Evolutionary conservation across 495 filamentous ascomycete species (phyloP).

Genomic region (Xylona heveae): DNA sequence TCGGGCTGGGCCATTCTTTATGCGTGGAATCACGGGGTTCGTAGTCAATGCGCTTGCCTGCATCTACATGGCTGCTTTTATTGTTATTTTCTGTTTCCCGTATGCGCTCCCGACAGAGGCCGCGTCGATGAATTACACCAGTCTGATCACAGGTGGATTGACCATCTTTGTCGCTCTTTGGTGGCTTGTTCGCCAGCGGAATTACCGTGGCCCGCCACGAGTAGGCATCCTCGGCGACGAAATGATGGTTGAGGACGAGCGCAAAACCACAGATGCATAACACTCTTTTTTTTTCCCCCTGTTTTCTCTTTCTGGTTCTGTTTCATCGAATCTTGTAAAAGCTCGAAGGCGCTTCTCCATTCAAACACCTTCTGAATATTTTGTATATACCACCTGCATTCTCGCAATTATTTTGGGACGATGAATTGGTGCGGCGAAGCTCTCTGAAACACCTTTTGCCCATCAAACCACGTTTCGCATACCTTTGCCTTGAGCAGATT

Average conservation of each 20-base stretch:
- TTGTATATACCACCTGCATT: too few relatives aligned
- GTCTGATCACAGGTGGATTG: constrained; percentile 5
- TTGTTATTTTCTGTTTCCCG: constrained; percentile 55
- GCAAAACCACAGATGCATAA: too few relatives aligned
- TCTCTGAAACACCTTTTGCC: constrained; percentile 24
- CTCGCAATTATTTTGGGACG: too few relatives aligned
- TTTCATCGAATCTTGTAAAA: too few relatives aligned
- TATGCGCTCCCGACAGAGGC: constrained; percentile 12
- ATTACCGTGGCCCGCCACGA: constrained; percentile 3
- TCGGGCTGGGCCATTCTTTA: constrained; percentile 44
- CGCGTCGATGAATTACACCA: constrained; percentile 14
- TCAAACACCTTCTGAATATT: too few relatives aligned
- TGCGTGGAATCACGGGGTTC: constrained; percentile 36
- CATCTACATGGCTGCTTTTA: constrained; percentile 44
- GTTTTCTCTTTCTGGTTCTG: too few relatives aligned
- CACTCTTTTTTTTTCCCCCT: too few relatives aligned
- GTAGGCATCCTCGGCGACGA: too few relatives aligned
- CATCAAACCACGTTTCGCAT: constrained; percentile 32
- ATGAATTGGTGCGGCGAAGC: too few relatives aligned
- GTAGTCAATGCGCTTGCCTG: constrained; percentile 35
- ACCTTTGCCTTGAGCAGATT: constrained; percentile 28
- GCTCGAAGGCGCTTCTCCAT: too few relatives aligned
- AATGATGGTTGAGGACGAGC: too few relatives aligned
- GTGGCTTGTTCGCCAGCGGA: constrained; percentile 2
- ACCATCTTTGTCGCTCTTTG: constrained; percentile 5